phyloP scores from a whole-genome alignment of 108 stramenopile species.

The Skeletonema grethae region DNA sequence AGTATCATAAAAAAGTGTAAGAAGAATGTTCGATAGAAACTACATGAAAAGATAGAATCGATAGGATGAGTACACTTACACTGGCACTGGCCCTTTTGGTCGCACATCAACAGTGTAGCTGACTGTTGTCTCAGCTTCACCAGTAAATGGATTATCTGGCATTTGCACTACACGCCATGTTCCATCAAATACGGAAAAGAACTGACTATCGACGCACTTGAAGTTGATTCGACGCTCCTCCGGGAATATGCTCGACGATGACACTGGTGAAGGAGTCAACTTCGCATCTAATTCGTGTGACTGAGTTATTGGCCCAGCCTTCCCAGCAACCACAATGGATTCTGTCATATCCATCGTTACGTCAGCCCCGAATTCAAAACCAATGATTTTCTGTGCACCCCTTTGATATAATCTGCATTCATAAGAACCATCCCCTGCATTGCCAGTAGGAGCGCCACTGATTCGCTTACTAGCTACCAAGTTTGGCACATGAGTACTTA shows the following conservation, averaged over 20 bases:
- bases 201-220: constrained; percentile 64
- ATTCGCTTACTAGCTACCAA: constrained; percentile 53
- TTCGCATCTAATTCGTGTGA: constrained; percentile 3
- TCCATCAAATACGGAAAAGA: constrained; percentile 70
- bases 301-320: background rate
- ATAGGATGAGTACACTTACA: constrained; percentile 9
- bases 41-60: background rate
- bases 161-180: constrained; percentile 42
- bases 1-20: background rate
- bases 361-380: constrained; percentile 74
- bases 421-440: constrained; percentile 38
- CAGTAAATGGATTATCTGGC: constrained; percentile 33
- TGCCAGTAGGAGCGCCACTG: constrained; percentile 10
- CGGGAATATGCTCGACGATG: constrained; percentile 26
- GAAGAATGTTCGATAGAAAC: background rate
- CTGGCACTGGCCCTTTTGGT: constrained; percentile 77
- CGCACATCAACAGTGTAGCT: constrained; percentile 70
- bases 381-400: constrained; percentile 78
- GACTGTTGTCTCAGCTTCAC: constrained; percentile 50
- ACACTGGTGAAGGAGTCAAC: background rate
- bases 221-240: constrained; percentile 61
- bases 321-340: constrained; percentile 27
- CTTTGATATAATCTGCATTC: constrained; percentile 64
- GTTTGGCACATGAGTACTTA: constrained; percentile 68
- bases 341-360: constrained; percentile 76